Evolutionary conservation across 2,329 filamentous ascomycete species (phyloP), one percentile per base, ranked within the genome.

Genomic region (Hymenoscyphus repandus): DNA sequence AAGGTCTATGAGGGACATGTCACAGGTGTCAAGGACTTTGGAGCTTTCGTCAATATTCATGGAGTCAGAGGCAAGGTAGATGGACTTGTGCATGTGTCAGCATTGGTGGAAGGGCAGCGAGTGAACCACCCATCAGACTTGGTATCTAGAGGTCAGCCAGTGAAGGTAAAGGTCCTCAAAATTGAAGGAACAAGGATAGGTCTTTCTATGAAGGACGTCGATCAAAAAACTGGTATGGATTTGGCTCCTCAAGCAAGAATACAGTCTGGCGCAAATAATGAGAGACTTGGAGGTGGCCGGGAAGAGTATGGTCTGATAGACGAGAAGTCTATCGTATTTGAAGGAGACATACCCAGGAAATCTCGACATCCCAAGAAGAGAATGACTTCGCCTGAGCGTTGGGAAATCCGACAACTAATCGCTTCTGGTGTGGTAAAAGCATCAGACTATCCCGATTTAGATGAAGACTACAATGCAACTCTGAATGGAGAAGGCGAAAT

Each of bases 351-450:
- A 30, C 72, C 77, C 47, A 43, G 60, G 43, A 74, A 75, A 37
- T 76, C 74, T 0, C 73, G 76, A 58, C 79, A 76, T 41, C 85
- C 85, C 49, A 90, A 88, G 67, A 99, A 99, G 73, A 80, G 93
- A 47, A 85, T 97, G 85, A 97, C 92, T 0, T 96, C 92, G 12
- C 93, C 93, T 1, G 93, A 99, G 66, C 77, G 93, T 64, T 99
- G 93, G 92, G 93, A 99, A 68, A 96, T 99, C 56, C 83, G 92
- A 55, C 93, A 99, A 65, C 76, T 99, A 47, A 97, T 99, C 64
- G 90, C 92, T 3, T 96, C 93, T 4, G 93, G 95, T 41, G 92
- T 95, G 7, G 86, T 90, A 15, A 95, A 93, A 61, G 91, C 90
- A 0, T 88, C 88, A 0, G 92, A 97, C 61, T 96, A 96, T 65